Base-by-base conservation (phyloP, 2,329 filamentous ascomycete species). In the Fusarium sp. region DNA sequence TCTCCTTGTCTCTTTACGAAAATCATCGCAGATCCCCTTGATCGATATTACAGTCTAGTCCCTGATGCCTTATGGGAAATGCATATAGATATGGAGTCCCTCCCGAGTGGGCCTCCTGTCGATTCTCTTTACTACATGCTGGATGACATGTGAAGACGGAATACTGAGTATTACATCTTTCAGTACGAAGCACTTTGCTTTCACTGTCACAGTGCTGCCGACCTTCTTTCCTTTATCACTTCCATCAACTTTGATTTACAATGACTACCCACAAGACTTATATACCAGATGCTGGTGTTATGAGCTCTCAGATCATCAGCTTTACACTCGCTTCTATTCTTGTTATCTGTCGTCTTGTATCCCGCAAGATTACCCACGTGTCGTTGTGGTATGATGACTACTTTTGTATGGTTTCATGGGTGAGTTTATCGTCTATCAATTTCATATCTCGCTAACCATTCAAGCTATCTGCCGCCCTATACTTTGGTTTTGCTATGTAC, bases 321-420 rank as follows among this genome's bases (percentile, higher is more conserved):
- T 69, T 61, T 42, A 54, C 55, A 7, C 2, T 69, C 16, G 66
- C 66, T 20, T 47, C 66, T 11, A 16, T 16, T 13, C 61, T 69
- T 8, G 11, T 69, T 7, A 30, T 56, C 8, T 69, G 55, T 10
- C 66, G 66, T 46, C 50, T 69, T 4, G 37, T 45, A 27, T 69
- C 66, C 47, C 59, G 66, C 27, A 69, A 49, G 30, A 59, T 69
- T 7, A 69, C 66, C 18, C 34, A 61, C 11, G 65, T 69, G 2
- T 11, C 42, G 16, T 16, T 69, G 11, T 69, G 66, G 66, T 69
- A 42, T 42, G 66, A 69, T 25, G 66, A 69, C 37, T 69, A 56
- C 11, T 69, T 69, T 16, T 37, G 49, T 5, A 23, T 69, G 21
- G 21, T 42, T 14, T 69, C 66, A 13, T 69, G 66, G 66, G 66